Evolutionary conservation across 768 basidiomycete species (phyloP), one percentile per base, ranked within the genome.

Genomic region (Lactarius akahatsu): DNA sequence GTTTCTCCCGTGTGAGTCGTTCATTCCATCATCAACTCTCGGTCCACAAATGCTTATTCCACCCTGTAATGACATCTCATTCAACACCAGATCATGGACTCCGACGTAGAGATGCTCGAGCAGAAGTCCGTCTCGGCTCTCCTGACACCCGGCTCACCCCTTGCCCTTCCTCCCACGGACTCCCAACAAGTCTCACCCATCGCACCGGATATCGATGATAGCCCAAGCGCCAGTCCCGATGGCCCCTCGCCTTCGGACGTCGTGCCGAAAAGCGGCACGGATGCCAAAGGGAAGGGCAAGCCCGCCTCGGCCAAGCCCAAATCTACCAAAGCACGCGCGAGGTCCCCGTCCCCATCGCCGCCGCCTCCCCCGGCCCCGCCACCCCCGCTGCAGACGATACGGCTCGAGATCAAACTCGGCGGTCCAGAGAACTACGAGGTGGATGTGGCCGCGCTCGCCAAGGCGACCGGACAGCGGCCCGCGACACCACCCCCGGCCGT

Each of bases 381-480:
- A 2, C 82, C 82, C 5, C 86, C 83, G 0, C 75, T 86, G 20
- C 78, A 81, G 61, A 92, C 91, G 2, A 81, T 92, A 57, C 81
- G 91, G 4, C 81, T 92, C 28, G 80, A 87, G 3, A 90, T 93
- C 71, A 75, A 57, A 10, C 82, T 93, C 3, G 90, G 89, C 4
- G 90, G 91, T 0, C 89, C 88, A 1, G 81, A 83, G 1, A 86
- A 88, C 70, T 92, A 92, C 74, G 88, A 89, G 64, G 86, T 92
- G 56, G 86, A 92, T 71, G 83, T 92, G 65, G 71, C 82, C 8
- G 70, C 75, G 26, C 77, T 85, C 38, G 82, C 89, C 34, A 86
- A 86, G 69, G 82, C 80, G 10, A 84, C 86, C 1, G 90, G 90
- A 8, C 90, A 90, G 75, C 80, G 87, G 16, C 79, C 80, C 1